Evolutionary conservation across 805 yeast species (phyloP).

Genomic region (Metschnikowia gelsemii): DNA sequence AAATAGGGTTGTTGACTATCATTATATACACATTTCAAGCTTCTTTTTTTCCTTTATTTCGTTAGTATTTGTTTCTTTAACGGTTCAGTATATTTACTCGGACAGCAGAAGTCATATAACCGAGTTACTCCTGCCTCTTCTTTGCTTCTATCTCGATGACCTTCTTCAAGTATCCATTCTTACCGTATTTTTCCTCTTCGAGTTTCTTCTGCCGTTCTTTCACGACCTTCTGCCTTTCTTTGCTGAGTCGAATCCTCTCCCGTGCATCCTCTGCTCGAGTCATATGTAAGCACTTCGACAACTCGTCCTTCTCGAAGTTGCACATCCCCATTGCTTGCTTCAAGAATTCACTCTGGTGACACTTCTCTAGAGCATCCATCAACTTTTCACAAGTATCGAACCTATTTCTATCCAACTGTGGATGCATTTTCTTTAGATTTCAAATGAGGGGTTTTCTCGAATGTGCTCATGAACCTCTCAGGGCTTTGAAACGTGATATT

Average conservation of each 20-base stretch:
- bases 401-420: constrained; percentile 44
- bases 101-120: too few species aligned
- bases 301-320: constrained; percentile 77
- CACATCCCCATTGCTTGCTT: constrained; percentile 79
- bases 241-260: constrained; percentile 51
- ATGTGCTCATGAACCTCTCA: too few species aligned
- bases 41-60: neutral
- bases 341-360: constrained; percentile 71
- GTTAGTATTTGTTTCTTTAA: constrained; percentile 19
- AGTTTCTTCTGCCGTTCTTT: constrained; percentile 57
- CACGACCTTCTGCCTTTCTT: constrained; percentile 53
- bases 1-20: constrained; percentile 20
- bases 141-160: constrained; percentile 51
- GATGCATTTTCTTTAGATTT: constrained; percentile 35
- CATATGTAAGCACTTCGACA: constrained; percentile 75
- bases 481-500: too few species aligned
- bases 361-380: constrained; percentile 84
- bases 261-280: constrained; percentile 66
- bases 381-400: constrained; percentile 67
- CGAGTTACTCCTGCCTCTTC: constrained; percentile 16
- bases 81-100: too few species aligned
- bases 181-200: constrained; percentile 80
- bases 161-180: constrained; percentile 65
- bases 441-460: neutral
- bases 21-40: constrained; percentile 7